phyloP scores from a whole-genome alignment of 306 rosid species.

The Gynostemma pentaphyllum region DNA sequence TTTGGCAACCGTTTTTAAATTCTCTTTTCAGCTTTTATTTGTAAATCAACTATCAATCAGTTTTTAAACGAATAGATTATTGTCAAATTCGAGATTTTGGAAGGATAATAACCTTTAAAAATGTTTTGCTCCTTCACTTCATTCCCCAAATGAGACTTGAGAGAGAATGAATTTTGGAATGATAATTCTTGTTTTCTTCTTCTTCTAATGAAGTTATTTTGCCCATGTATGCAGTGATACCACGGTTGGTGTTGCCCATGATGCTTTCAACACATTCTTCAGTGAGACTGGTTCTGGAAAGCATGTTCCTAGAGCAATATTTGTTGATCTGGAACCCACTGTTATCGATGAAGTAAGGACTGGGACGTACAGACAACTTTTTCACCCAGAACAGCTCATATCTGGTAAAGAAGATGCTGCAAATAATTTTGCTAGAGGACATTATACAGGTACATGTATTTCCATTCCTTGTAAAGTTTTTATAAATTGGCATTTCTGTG shows the following conservation, averaged over 20 bases:
- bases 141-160: no score
- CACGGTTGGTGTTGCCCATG: slow-evolving; percentile 26
- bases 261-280: slow-evolving; percentile 66
- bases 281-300: slow-evolving; percentile 56
- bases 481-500: not conserved
- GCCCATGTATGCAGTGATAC: slow-evolving; percentile 37
- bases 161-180: not conserved
- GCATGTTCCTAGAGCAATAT: slow-evolving; percentile 62
- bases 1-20: not conserved
- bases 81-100: no score
- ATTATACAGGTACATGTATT: slow-evolving; percentile 40
- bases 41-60: no score
- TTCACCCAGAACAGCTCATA: slow-evolving; percentile 63
- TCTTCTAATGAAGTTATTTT: slow-evolving; percentile 13
- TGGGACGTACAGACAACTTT: slow-evolving; percentile 53
- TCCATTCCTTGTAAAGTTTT: not conserved
- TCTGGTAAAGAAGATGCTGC: slow-evolving; percentile 82
- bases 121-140: no score
- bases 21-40: not conserved
- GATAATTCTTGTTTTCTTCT: not conserved
- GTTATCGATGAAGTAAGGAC: slow-evolving; percentile 58
- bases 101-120: not conserved
- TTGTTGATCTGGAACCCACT: slow-evolving; percentile 64
- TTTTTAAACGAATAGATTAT: no score
- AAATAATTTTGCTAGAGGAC: slow-evolving; percentile 66